Evolutionary conservation across 345 rosid genomes (phyloP), one percentile per base, ranked within the genome.

Genomic region (Populus deltoides): DNA sequence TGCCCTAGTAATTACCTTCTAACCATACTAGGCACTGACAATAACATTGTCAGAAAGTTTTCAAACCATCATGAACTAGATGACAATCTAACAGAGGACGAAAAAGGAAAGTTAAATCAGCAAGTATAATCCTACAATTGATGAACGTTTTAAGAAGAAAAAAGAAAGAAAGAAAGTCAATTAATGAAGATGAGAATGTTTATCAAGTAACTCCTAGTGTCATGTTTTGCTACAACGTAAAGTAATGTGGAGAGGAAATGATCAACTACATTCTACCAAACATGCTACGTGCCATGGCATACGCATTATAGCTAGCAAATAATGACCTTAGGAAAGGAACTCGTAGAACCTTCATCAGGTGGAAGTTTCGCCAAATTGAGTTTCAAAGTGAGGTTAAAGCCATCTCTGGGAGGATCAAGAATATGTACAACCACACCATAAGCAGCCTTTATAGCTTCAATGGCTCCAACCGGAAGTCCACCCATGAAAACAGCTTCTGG

Each of bases 351-450:
- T 97, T 97, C 97, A 84, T 94, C 87, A 4, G 88, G 86, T 78
- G 93, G 97, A 81, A 94, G 87, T 88, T 97, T 94, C 9, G 90
- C 89, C 74, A 97, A 89, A 77, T 94, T 97, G 70, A 97, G 88
- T 82, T 94, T 97, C 82, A 97, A 67, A n/a, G 97, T 97, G 79
- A 97, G 89, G 83, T 91, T 92, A 82, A 88, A 96, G 78, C 98
- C 98, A 85, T 94, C 98, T 82, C 93, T 88, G 17, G 98, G 99
- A 79, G 99, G 98, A 86, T 97, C 99, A 68, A 97, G 96, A 73
- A 97, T 97, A 81, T 97, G 99, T 55, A 94, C 96, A 29, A 83
- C 87, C 0, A 82, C 87, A 29, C 91, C 95, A 63, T 94, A 97
- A 3, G 96, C 80, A 35, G 93, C 86, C 86, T 97, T 97, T 77